A percentile compares a stretch with the other conserved stretches of the same genome.
Evolutionary conservation across 2,329 filamentous ascomycete genomes (phyloP).

Genomic region (Aspergillus arachidicola): DNA sequence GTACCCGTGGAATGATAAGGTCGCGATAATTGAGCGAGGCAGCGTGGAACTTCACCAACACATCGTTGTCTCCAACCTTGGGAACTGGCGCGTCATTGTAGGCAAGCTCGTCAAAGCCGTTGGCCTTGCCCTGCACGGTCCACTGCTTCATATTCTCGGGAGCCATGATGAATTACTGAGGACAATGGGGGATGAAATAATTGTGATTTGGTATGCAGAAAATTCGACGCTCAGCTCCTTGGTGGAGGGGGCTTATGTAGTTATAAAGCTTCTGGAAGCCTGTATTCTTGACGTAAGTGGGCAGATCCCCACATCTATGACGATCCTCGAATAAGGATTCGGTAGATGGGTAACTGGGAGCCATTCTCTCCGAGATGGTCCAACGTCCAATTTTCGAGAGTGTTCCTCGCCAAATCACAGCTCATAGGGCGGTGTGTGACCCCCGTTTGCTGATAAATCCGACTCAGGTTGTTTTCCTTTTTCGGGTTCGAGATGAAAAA

Average conservation of each 20-base stretch:
- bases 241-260: neutral
- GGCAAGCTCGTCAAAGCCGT: slow-evolving; percentile 63
- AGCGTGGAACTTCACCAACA: slow-evolving; percentile 66
- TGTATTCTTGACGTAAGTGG: slow-evolving; percentile 14
- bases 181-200: neutral
- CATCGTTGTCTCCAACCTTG: slow-evolving; percentile 68
- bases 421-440: neutral
- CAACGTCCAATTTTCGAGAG: neutral
- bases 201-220: neutral
- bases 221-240: neutral
- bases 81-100: slow-evolving; percentile 59
- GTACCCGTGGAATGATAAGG: slow-evolving; percentile 48
- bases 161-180: slow-evolving; percentile 7
- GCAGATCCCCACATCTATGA: slow-evolving; percentile 3
- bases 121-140: slow-evolving; percentile 52
- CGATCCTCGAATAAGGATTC: neutral
- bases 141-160: slow-evolving; percentile 57
- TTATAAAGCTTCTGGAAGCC: neutral
- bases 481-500: neutral
- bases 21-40: slow-evolving; percentile 56
- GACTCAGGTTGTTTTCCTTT: neutral
- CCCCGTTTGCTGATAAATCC: slow-evolving; percentile 13
- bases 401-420: neutral
- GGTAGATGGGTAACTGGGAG: neutral
- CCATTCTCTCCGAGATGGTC: neutral